A percentile compares a stretch with the other conserved stretches of the same genome.
Evolutionary conservation across 2,329 filamentous ascomycete species (phyloP).

Genomic region (Alternaria burnsii): DNA sequence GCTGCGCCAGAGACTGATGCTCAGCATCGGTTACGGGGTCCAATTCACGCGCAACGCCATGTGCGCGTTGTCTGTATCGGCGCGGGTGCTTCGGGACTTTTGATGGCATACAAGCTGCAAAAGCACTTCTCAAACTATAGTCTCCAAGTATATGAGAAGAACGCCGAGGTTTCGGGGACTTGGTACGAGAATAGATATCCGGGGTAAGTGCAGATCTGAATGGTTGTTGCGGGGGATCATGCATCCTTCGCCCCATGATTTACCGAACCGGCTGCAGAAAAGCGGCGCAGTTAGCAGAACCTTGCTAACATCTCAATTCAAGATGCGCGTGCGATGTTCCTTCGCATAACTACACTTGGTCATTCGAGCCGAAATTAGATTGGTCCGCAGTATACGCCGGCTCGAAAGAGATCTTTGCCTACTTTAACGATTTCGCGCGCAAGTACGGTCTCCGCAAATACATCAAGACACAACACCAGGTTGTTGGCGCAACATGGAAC

Average conservation of each 20-base stretch:
- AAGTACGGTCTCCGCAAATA: constrained; percentile 53
- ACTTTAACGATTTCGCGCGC: constrained; percentile 53
- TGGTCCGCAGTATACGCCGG: constrained; percentile 56
- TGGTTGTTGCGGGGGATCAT: constrained; percentile 5
- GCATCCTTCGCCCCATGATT: constrained; percentile 6
- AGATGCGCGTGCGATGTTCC: constrained; percentile 61
- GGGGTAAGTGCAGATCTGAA: constrained; percentile 37
- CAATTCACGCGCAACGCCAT: constrained; percentile 49
- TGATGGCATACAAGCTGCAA: constrained; percentile 60
- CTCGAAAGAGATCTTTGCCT: constrained; percentile 55
- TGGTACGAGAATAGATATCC: constrained; percentile 62
- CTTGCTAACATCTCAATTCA: constrained; percentile 19
- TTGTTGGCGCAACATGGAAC: constrained; percentile 50
- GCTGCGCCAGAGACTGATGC: constrained; percentile 34
- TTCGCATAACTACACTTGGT: constrained; percentile 62
- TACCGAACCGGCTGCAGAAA: not conserved
- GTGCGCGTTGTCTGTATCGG: constrained; percentile 56
- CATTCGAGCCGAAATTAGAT: constrained; percentile 58
- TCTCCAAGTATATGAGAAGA: constrained; percentile 59
- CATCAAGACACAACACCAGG: constrained; percentile 45
- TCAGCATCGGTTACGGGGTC: constrained; percentile 36
- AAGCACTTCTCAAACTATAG: constrained; percentile 56
- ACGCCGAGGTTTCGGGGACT: constrained; percentile 58
- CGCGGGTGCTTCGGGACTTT: constrained; percentile 59
- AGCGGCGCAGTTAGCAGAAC: not conserved